Conservation (phyloP, 2,329 filamentous ascomycete genomes). For the Trichophyton simii region DNA sequence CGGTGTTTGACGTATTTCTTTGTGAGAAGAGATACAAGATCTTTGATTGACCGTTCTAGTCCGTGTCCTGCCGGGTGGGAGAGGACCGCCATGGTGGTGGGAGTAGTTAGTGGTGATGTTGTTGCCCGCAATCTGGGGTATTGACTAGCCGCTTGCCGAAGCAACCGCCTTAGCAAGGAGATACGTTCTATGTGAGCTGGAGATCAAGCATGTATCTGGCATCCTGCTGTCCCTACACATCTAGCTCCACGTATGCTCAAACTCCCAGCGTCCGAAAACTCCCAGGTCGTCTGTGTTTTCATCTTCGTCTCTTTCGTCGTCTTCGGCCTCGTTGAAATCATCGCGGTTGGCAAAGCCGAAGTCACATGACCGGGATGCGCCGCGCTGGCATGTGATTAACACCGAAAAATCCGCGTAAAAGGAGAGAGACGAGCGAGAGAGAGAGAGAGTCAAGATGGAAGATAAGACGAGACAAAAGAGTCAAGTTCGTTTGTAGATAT, state of each 20-base stretch:
- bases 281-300: neutral
- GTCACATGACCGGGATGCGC: constrained; percentile 2
- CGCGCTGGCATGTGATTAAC: constrained; percentile 6
- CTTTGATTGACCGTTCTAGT: constrained; percentile 52
- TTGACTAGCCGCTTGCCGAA: neutral
- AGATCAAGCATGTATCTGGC: neutral
- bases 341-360: neutral
- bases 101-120: neutral
- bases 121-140: neutral
- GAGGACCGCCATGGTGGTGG: constrained; percentile 52
- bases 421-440: neutral
- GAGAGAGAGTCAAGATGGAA: neutral
- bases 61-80: constrained; percentile 52
- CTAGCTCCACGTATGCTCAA: neutral
- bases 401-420: neutral
- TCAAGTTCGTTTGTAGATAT: neutral
- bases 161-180: neutral
- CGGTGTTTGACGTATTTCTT: constrained; percentile 66
- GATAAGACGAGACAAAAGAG: neutral
- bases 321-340: neutral
- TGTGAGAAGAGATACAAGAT: constrained; percentile 54
- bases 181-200: neutral
- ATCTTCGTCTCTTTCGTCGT: neutral
- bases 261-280: neutral
- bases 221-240: neutral